phyloP scores from a whole-genome alignment of 1,284 basidiomycete species.

The Cutaneotrichosporon sp. region DNA sequence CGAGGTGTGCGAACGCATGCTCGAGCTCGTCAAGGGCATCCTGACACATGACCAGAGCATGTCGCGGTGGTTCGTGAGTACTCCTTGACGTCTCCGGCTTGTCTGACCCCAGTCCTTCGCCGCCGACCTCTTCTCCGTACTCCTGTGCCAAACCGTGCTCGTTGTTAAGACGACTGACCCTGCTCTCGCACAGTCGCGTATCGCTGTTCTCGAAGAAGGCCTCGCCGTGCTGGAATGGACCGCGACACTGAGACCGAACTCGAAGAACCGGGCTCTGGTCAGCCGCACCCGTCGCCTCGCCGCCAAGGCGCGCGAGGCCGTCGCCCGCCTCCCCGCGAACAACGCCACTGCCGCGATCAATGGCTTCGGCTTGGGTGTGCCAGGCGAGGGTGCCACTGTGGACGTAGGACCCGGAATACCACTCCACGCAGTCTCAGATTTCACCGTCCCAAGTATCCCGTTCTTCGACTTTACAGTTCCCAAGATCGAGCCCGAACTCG shows the following conservation, averaged over 20 bases:
- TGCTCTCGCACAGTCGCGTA: slow-evolving; percentile 16
- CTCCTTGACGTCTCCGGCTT: neutral
- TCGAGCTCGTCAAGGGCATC: slow-evolving; percentile 23
- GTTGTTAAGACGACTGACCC: slow-evolving; percentile 26
- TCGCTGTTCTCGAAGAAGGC: slow-evolving; percentile 19
- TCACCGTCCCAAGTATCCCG: neutral
- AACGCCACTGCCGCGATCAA: neutral
- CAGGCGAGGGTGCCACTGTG: neutral
- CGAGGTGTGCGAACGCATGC: slow-evolving; percentile 26
- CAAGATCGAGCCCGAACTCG: slow-evolving; percentile 1
- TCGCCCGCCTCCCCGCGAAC: slow-evolving; percentile 9
- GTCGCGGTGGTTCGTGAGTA: slow-evolving; percentile 26
- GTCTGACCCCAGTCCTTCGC: slow-evolving; percentile 22
- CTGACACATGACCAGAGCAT: slow-evolving; percentile 21
- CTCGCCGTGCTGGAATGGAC: slow-evolving; percentile 27
- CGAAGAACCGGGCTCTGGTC: slow-evolving; percentile 25
- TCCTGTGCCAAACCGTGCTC: slow-evolving; percentile 26
- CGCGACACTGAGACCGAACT: slow-evolving; percentile 18
- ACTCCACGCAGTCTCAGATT: neutral
- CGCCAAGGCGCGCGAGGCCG: slow-evolving; percentile 16
- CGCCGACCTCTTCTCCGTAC: slow-evolving; percentile 27
- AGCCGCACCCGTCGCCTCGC: slow-evolving; percentile 20
- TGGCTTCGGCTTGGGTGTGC: neutral
- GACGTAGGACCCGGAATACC: neutral
- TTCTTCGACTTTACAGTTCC: slow-evolving; percentile 9